Conservation (phyloP, 495 filamentous ascomycete genomes). For the Xylaria venustula region DNA sequence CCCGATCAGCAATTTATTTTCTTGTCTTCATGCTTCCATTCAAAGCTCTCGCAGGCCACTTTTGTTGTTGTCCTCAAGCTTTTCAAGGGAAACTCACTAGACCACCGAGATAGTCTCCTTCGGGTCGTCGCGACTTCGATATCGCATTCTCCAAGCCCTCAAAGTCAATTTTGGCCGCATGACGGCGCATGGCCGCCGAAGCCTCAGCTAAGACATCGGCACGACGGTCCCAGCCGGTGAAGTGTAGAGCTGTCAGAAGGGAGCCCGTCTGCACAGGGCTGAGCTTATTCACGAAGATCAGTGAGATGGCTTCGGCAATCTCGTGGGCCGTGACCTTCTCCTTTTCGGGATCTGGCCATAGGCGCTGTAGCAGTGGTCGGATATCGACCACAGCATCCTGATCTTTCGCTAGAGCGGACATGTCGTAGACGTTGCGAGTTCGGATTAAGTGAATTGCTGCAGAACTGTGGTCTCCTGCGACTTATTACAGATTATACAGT, state of each 20-base stretch:
- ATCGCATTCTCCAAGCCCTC: slow-evolving; percentile 42
- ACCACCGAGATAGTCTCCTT: slow-evolving; percentile 69
- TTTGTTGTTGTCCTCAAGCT: background rate
- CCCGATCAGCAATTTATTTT: slow-evolving; percentile 2
- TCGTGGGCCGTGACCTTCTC: slow-evolving; percentile 74
- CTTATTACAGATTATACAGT: no score
- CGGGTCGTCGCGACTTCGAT: slow-evolving; percentile 51
- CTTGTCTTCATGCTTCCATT: background rate
- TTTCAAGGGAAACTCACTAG: slow-evolving; percentile 49
- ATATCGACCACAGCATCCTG: slow-evolving; percentile 58
- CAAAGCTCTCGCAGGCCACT: no score
- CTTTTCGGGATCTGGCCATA: slow-evolving; percentile 69
- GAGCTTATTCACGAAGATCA: slow-evolving; percentile 83
- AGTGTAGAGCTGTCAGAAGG: slow-evolving; percentile 84
- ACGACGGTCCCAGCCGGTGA: slow-evolving; percentile 73
- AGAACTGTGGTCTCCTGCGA: no score
- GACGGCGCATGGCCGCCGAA: slow-evolving; percentile 62
- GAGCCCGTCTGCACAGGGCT: slow-evolving; percentile 80
- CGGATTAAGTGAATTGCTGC: background rate
- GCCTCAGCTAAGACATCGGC: slow-evolving; percentile 78
- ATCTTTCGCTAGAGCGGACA: slow-evolving; percentile 3
- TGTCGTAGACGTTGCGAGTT: background rate
- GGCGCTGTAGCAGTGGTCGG: slow-evolving; percentile 72
- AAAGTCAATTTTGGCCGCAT: slow-evolving; percentile 52
- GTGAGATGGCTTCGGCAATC: slow-evolving; percentile 81